Evolutionary conservation across 768 basidiomycete genomes (phyloP).

Genomic region (Pleurotus ostreatus): DNA sequence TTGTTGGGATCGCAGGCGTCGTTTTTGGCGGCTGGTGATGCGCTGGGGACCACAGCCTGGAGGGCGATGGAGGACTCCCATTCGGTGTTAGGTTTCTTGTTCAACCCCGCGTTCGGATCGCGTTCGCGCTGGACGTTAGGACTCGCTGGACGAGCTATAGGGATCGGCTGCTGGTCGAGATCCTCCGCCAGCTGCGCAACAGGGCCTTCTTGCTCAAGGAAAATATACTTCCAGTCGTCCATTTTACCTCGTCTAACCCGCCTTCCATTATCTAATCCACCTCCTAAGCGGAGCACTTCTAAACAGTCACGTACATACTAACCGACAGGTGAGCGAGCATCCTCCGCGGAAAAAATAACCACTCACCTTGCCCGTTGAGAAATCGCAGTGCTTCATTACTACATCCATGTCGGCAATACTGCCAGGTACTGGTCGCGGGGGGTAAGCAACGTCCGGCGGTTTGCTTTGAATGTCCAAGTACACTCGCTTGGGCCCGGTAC

Average conservation of each 20-base stretch:
- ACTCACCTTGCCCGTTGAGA: constrained; percentile 62
- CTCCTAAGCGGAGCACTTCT: constrained; percentile 83
- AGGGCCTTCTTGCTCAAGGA: constrained; percentile 46
- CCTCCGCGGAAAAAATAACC: neutral
- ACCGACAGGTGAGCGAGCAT: constrained; percentile 7
- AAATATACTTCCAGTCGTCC: constrained; percentile 81
- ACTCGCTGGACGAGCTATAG: constrained; percentile 16
- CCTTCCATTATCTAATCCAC: constrained; percentile 74
- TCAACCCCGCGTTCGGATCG: constrained; percentile 52
- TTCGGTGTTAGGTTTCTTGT: constrained; percentile 51
- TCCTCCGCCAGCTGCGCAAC: constrained; percentile 21
- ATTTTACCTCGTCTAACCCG: constrained; percentile 69
- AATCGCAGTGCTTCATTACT: constrained; percentile 84
- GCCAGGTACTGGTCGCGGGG: constrained; percentile 77
- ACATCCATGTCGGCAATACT: constrained; percentile 88
- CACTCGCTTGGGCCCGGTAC: constrained; percentile 68
- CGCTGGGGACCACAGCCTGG: constrained; percentile 41
- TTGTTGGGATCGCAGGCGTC: constrained; percentile 69
- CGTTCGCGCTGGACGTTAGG: constrained; percentile 20
- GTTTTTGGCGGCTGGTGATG: constrained; percentile 34
- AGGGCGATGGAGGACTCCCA: constrained; percentile 55
- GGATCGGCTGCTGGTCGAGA: constrained; percentile 15
- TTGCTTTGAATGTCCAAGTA: constrained; percentile 67
- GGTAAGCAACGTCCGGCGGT: constrained; percentile 66
- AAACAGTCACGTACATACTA: constrained; percentile 96